Evolutionary conservation across 2,329 filamentous ascomycete species (phyloP), one percentile per base, ranked within the genome.

Genomic region (Coleophoma eucalyptorum): DNA sequence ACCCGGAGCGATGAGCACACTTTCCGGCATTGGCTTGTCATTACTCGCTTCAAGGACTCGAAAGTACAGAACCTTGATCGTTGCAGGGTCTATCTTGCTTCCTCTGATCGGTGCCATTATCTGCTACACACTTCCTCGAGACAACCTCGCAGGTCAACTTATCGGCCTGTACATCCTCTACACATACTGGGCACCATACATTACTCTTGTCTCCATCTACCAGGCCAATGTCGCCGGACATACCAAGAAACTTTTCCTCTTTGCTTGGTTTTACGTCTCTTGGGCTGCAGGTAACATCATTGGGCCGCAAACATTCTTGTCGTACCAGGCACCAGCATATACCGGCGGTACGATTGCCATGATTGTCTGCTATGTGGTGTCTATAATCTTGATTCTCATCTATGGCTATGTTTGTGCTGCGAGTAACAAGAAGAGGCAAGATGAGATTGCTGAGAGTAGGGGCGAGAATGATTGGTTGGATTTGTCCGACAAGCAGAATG

Each of bases 181-280:
- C 52, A 62, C 60, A 1, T 67, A 67, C 49, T 66, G 58, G 55
- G 65, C 58, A 5, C 59, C 65, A 3, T 66, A 65, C 37, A 59
- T 63, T n/a, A 49, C 46, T 12, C 46, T 49, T 2, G 46, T 52
- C 4, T 49, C 50, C 8, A 49, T 42, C n/a, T 42, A 68, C 62
- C 12, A 74, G 18, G 51, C 50, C 4, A 59, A 75, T 50, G 65
- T 70, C 5, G 69, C 67, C 5, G 72, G 73, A 0, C 69, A 76
- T 49, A 72, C 71, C 5, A 76, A 75, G 62, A 74, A 75, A 52
- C 67, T 73, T 38, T 71, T 70, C 13, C 65, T 71, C 52, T 74
- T 73, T 46, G 71, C 70, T 1, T 57, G 74, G 40, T 62, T 70
- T 12, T 58, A 73, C 5, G 66, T 75, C 48, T 62, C 66, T 2